These are phyloP conservation scores for Chaetomium cochliodes DNA, from an alignment of 495 filamentous ascomycete species.

Conservation along the genomic window DNA sequence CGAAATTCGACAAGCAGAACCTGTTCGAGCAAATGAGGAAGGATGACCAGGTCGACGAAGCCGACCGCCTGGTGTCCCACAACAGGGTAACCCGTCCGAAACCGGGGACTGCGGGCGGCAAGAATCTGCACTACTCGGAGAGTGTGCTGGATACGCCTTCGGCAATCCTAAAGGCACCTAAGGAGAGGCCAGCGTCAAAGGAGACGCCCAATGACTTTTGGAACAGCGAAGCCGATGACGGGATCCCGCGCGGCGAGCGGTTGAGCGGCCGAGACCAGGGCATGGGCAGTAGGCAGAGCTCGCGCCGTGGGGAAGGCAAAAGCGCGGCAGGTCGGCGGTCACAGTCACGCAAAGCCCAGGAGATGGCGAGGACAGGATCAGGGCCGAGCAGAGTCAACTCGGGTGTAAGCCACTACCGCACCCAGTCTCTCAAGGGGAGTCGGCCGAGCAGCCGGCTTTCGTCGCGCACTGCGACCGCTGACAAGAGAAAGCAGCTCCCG, in stretches of 20 bases:
- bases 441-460: conserved; percentile 39
- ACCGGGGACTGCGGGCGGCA: conserved; percentile 76
- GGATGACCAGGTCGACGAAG: conserved; percentile 83
- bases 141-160: conserved; percentile 73
- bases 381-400: conserved; percentile 47
- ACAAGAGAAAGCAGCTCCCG: conserved; percentile 37
- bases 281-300: conserved; percentile 52
- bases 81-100: conserved; percentile 71
- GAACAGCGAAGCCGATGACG: conserved; percentile 72
- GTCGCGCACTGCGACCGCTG: conserved; percentile 28
- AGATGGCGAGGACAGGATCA: conserved; percentile 25
- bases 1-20: conserved; percentile 88
- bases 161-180: conserved; percentile 42
- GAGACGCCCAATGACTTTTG: conserved; percentile 50
- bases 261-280: conserved; percentile 42
- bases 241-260: conserved; percentile 46
- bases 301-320: conserved; percentile 51
- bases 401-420: conserved; percentile 42
- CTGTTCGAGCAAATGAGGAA: conserved; percentile 86
- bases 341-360: conserved; percentile 63
- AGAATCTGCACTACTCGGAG: conserved; percentile 88
- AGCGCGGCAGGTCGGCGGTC: conserved; percentile 45
- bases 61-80: conserved; percentile 82
- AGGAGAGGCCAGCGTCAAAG: conserved; percentile 42
- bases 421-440: conserved; percentile 33